Evolutionary conservation across 306 rosid genomes (phyloP), one percentile per base, ranked within the genome.

Genomic region (Vigna radiata): DNA sequence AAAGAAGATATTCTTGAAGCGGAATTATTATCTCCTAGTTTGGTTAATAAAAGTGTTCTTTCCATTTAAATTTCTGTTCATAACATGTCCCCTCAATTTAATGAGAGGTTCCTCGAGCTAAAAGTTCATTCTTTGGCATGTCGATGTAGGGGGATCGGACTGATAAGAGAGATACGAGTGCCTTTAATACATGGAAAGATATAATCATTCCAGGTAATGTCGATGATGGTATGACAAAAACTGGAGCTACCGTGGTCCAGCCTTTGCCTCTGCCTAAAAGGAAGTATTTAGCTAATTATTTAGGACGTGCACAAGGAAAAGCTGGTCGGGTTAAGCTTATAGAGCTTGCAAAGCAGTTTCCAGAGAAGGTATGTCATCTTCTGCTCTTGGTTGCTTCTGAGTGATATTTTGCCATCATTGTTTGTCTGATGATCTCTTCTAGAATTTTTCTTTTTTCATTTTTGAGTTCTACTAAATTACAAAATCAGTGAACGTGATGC

Each of bases 291-390:
- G 99, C 97, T 68, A 95, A 91, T 81, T 95, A 89, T 85, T 89
- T 92, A 83, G 99, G 99, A 44, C 99, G 99, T 54, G 96, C 93
- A 36, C 99, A 95, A 83, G 97, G 96, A 86, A 95, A 95, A 80
- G 89, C 82, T 56, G 97, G 98, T 14, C 93, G 99, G 75, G 91
- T 89, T 82, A 79, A 87, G 88, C 86, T 95, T 83, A 87, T 95
- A 77, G 88, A 91, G 77, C 98, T 95, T 76, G 60, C 96, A 47
- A 92, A 83, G 70, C 91, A 91, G 75, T 92, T 81, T 86, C 97
- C 98, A 37, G 86, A 89, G 59, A 91, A 95, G 98, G 98, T 95
- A 73, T 55, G 78, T 48, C 50, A 46, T 91, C 77, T 48, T 69
- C 50, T 59, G 19, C 27, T 56, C 52, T 76, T 59, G 55, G 46